Evolutionary conservation across 108 stramenopile species (phyloP).

Genomic region (Chaetoceros tenuissimus): DNA sequence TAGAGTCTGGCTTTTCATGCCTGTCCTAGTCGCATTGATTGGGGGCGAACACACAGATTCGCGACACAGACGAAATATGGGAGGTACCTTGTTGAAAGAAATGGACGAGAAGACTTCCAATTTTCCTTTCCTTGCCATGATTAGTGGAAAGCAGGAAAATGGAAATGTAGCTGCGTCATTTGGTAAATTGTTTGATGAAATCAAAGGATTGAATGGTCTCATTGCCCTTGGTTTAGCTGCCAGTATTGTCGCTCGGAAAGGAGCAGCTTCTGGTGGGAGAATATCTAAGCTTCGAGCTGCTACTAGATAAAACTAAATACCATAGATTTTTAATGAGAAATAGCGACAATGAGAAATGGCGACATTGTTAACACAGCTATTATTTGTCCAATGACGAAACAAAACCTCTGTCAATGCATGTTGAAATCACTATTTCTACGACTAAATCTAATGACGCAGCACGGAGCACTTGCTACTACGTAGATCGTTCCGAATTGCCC

Average conservation of each 20-base stretch:
- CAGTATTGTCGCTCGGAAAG: constrained; percentile 22
- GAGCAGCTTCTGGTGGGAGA: too few species aligned
- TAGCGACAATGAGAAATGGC: too few species aligned
- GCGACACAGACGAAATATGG: constrained; percentile 68
- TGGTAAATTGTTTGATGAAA: constrained; percentile 27
- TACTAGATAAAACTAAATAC: too few species aligned
- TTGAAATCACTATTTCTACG: too few species aligned
- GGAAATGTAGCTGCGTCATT: constrained; percentile 13
- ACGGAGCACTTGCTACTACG: too few species aligned
- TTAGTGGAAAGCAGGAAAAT: constrained; percentile 54
- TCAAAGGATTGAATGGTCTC: constrained; percentile 66
- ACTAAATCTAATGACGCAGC: too few species aligned
- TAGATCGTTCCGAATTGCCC: too few species aligned
- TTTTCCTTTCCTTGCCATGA: constrained; percentile 74
- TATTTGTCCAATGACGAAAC: too few species aligned
- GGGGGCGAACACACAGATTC: constrained; percentile 82
- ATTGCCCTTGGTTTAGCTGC: constrained; percentile 42
- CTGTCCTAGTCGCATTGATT: constrained; percentile 61
- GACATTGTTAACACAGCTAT: too few species aligned
- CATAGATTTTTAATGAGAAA: too few species aligned
- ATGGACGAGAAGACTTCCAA: constrained; percentile 66
- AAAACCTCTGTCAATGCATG: too few species aligned
- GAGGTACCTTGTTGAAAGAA: constrained; percentile 47
- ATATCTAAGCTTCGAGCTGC: too few species aligned
- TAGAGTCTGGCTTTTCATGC: constrained; percentile 62